Evolutionary conservation across 1,284 basidiomycete species (phyloP).

Genomic region (Takashimella koratensis): DNA sequence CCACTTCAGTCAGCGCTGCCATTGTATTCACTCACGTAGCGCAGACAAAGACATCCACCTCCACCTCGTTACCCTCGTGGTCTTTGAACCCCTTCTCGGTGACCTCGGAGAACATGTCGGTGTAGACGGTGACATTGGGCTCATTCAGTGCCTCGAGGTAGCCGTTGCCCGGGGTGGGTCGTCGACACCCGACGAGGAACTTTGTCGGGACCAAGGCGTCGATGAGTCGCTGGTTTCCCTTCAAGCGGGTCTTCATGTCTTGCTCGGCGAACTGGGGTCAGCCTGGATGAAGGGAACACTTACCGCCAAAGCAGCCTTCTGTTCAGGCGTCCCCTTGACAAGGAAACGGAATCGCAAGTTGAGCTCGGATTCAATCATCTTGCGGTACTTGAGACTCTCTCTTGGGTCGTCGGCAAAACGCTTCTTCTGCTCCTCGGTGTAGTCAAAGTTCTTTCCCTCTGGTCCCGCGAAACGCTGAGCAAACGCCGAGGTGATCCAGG

Average conservation of each 20-base stretch:
- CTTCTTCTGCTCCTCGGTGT: constrained; percentile 29
- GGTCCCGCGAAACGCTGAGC: constrained; percentile 21
- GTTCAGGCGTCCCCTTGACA: constrained; percentile 22
- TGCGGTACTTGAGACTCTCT: constrained; percentile 25
- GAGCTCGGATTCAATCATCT: constrained; percentile 30
- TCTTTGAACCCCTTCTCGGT: constrained; percentile 25
- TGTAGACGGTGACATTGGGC: constrained; percentile 30
- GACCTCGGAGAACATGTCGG: constrained; percentile 17
- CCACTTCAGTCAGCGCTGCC: constrained; percentile 3
- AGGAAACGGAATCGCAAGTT: constrained; percentile 27
- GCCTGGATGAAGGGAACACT: not conserved
- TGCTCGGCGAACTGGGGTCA: constrained; percentile 5
- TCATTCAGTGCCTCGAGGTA: constrained; percentile 40
- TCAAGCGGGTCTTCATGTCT: constrained; percentile 18
- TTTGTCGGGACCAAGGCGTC: constrained; percentile 20
- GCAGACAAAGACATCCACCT: constrained; percentile 33
- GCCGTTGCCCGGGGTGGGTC: constrained; percentile 42
- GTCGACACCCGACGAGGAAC: constrained; percentile 35
- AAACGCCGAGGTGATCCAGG: constrained; percentile 31
- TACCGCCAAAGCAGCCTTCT: constrained; percentile 16
- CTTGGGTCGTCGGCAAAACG: constrained; percentile 16
- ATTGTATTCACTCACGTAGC: constrained; percentile 18
- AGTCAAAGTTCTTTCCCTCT: constrained; percentile 22
- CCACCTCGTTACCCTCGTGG: constrained; percentile 15
- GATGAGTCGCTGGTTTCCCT: constrained; percentile 23